Evolutionary conservation across 2,329 filamentous ascomycete genomes (phyloP).

Genomic region (Claviceps humidiphila): DNA sequence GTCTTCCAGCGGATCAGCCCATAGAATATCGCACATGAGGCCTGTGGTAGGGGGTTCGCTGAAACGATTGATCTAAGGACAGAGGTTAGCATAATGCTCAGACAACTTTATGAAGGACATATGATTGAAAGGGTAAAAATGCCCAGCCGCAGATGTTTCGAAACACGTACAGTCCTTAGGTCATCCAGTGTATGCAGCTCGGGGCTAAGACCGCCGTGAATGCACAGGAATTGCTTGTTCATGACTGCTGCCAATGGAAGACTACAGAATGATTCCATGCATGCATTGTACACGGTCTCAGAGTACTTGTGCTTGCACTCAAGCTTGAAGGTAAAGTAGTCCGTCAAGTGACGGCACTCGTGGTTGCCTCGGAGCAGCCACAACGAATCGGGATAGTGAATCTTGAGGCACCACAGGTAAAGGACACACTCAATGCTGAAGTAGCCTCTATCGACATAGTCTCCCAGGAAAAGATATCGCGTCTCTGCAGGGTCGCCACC

Average conservation of each 20-base stretch:
- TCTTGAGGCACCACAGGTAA: conserved; percentile 96
- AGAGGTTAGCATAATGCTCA: not conserved
- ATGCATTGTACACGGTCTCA: conserved; percentile 89
- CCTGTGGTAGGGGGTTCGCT: conserved; percentile 93
- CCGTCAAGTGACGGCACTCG: conserved; percentile 95
- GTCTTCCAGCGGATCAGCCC: conserved; percentile 95
- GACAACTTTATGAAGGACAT: not conserved
- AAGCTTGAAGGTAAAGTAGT: conserved; percentile 99
- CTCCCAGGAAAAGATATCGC: conserved; percentile 88
- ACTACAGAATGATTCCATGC: conserved; percentile 95
- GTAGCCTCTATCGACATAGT: conserved; percentile 96
- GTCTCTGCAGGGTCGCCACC: conserved; percentile 95
- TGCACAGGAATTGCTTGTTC: conserved; percentile 99
- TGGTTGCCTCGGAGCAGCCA: conserved; percentile 97
- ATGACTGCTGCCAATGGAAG: conserved; percentile 90
- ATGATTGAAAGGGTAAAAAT: not conserved
- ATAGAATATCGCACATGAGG: conserved; percentile 97
- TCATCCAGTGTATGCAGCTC: conserved; percentile 95
- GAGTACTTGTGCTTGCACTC: conserved; percentile 99
- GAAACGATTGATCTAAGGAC: conserved; percentile 78
- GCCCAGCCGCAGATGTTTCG: too few relatives aligned
- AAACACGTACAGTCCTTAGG: conserved; percentile 60
- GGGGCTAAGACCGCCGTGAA: conserved; percentile 90
- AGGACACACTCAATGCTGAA: conserved; percentile 99
- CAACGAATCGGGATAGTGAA: conserved; percentile 94